A percentile compares a stretch with the other conserved stretches of the same genome.
These are phyloP conservation scores for Venturia nashicola DNA, from an alignment of 2,329 filamentous ascomycete species.

Conservation along the genomic window DNA sequence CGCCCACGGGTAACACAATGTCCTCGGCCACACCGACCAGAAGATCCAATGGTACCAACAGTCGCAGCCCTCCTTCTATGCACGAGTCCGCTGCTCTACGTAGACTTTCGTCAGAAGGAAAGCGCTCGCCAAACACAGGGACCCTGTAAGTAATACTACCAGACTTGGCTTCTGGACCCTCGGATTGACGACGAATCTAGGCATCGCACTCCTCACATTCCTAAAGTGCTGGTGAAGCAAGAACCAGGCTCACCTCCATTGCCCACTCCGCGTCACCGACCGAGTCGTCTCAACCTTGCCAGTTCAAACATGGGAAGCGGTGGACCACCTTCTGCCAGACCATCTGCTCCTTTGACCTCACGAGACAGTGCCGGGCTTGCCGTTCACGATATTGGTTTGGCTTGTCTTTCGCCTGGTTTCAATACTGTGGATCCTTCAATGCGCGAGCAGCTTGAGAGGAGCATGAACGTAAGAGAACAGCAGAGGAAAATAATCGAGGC, in stretches of 20 bases:
- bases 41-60: constrained; percentile 10
- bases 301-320: constrained; percentile 16
- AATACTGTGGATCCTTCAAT: constrained; percentile 93
- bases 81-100: constrained; percentile 21
- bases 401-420: constrained; percentile 90
- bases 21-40: constrained; percentile 14
- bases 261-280: constrained; percentile 59
- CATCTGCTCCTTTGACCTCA: constrained; percentile 59
- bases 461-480: constrained; percentile 84
- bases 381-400: constrained; percentile 86
- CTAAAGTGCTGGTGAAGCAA: constrained; percentile 92
- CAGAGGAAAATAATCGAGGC: constrained; percentile 92
- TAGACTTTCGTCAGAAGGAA: constrained; percentile 33
- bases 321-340: constrained; percentile 47
- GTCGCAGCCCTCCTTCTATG: constrained; percentile 1
- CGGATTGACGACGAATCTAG: background rate
- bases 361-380: constrained; percentile 59
- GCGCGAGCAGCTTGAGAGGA: constrained; percentile 90
- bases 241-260: constrained; percentile 87
- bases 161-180: constrained; percentile 18
- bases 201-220: constrained; percentile 19
- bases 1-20: constrained; percentile 17
- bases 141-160: constrained; percentile 21
- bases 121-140: constrained; percentile 41
- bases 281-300: constrained; percentile 66